Base-by-base conservation (phyloP, 2,329 filamentous ascomycete genomes). In the Diatrype stigma region DNA sequence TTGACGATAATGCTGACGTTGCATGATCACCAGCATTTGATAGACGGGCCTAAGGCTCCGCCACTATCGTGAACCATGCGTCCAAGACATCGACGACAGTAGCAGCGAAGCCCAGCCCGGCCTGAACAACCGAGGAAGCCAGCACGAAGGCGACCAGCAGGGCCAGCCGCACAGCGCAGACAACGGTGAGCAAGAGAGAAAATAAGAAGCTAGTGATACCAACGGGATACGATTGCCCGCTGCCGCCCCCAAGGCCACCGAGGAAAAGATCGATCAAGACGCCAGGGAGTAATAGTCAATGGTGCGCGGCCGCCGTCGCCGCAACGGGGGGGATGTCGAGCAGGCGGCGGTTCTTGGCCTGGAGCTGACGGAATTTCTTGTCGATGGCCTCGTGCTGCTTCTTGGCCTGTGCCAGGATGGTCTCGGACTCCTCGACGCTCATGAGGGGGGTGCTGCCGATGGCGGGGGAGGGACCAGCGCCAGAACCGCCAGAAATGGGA, bases 401-500 rank as follows among this genome's bases (percentile, higher is more conserved):
- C 55, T 64, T 65, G 35, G 63, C 57, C 42, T 60, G 56, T 2
- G 65, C 59, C 42, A 81, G 70, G 44, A 79, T 79, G 50, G 70
- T 71, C 69, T 88, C 85, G 2, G 83, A 79, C 52, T 87, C 85
- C 55, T 85, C 78, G 2, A 86, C 74, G 45, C 73, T 81, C 74
- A 87, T 79, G 7, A 83, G 68, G 5, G 78, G 76, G 55, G 81
- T 79, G 51, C 73, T 75, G 34, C 69, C 71, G 47, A 75, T 71
- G n/a, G 70, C 66, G 12, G 65, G 62, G 17, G 63, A 63, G 2
- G 64, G 57, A 5, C 56, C 57, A 35, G 57, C 59, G 48, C 59
- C 57, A 2, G 52, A 50, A 40, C 61, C 55, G 42, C 49, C 54
- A 5, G 45, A 28, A 11, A 47, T 42, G 28, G 42, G 48, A 5